Base-by-base conservation (phyloP, 306 rosid species). In the Ammopiptanthus mongolicus region DNA sequence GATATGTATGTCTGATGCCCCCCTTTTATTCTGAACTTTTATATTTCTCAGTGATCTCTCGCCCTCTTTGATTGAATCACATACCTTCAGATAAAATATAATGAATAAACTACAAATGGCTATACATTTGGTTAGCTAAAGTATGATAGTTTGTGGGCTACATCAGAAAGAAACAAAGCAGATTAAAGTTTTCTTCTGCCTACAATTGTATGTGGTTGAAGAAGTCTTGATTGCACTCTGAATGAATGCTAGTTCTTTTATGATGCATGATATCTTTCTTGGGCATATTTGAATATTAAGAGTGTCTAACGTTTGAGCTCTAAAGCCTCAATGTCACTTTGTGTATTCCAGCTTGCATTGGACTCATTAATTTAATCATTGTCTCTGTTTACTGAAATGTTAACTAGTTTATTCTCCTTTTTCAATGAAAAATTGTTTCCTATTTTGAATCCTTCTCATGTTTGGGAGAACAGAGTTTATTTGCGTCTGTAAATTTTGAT, bases 1-100 rank as follows among this genome's bases (percentile, higher is more conserved):
- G 97, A 79, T 88, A 83, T 82, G 98, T 93, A 88, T 73, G 89
- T 65, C 73, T 50, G 17, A 25, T 10, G 5, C 48, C 28, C 48
- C 42, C 58, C 5, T 63, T 39, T 70, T 37, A 47, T 15, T 4
- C 78, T 46, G 18, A 44, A 25, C 39, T 42, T 79, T 78, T 59
- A 0, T 64, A 1, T 78, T 48, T 59, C 8, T 28, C 52, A 33
- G 18, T 6, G 21, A 8, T 59, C 41, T 58, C 23, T 3, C 60
- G 14, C 11, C 21, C 22, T 72, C 28, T 66, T 3, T 21, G 12
- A 72, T 47, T 23, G 14, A 70, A 76, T n/a, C 12, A 25, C 41
- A 17, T 8, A 51, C 47, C 52, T 52, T 8, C 42, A 42, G 67
- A 58, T 65, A 52, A 76, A 75, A 39, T 75, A 50, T 29, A 61